Conservation (phyloP, 192 early-diverging fungal genomes). For the Coemansia sp. region DNA sequence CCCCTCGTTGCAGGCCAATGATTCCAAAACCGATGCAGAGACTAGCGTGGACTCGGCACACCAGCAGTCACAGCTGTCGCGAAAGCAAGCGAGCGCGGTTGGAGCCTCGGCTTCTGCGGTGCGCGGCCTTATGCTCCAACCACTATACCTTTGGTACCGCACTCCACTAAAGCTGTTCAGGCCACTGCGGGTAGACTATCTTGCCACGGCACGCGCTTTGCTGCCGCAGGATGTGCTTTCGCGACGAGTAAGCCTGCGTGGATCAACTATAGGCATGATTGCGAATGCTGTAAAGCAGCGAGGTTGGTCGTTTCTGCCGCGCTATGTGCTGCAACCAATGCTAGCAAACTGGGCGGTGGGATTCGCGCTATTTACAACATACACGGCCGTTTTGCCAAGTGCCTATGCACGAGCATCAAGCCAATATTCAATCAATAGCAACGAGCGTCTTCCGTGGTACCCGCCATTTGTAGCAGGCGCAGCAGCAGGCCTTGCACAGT, state of each 20-base stretch:
- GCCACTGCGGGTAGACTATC: conserved; percentile 74
- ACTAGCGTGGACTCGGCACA: background rate
- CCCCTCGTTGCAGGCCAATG: conserved; percentile 18
- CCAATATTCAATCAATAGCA: conserved; percentile 41
- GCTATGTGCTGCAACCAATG: conserved; percentile 71
- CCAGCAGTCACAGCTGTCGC: conserved; percentile 22
- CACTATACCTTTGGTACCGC: conserved; percentile 54
- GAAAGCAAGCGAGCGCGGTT: conserved; percentile 49
- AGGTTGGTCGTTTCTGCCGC: conserved; percentile 67
- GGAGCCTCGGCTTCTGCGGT: conserved; percentile 49
- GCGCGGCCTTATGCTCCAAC: conserved; percentile 46
- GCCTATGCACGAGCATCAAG: conserved; percentile 36
- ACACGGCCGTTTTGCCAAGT: conserved; percentile 43
- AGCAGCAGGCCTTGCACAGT: conserved; percentile 71
- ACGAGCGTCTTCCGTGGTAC: conserved; percentile 27
- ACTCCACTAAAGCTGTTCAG: conserved; percentile 66
- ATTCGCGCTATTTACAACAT: conserved; percentile 74
- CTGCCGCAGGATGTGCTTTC: conserved; percentile 56
- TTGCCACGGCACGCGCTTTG: conserved; percentile 71
- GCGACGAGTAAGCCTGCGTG: conserved; percentile 53
- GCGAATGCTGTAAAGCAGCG: conserved; percentile 64
- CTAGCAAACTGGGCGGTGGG: conserved; percentile 73
- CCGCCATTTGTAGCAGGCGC: conserved; percentile 55
- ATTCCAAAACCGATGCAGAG: background rate
- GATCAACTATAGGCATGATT: conserved; percentile 72